Base-by-base conservation (phyloP, 129 eudicot genomes). In the Saposhnikovia divaricata region DNA sequence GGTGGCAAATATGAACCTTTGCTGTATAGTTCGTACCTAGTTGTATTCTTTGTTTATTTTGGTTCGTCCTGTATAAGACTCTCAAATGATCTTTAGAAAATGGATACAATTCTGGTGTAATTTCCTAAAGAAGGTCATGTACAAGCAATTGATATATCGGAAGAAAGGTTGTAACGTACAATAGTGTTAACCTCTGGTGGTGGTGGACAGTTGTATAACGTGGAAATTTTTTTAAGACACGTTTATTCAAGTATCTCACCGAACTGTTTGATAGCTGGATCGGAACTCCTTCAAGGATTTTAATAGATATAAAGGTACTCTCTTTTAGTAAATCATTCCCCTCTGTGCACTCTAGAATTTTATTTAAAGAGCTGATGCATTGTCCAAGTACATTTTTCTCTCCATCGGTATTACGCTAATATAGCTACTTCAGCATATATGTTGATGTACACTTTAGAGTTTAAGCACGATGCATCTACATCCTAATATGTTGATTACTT, bases 1-100 rank as follows among this genome's bases (percentile, higher is more conserved):
- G 98, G 98, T 94, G 95, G 90, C 97, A 94, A 13, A 90, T 94
- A 82, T 94, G 86, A 87, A 74, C 13, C 21, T 34, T 16, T 45
- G 28, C 25, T 75, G 21, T 65, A 21, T 43, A 44, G 15, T 12
- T 28, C 4, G 14, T 7, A 59, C 31, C 68, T 59, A n/a, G 68
- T n/a, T 61, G 69, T 8, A 31, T 28, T 25, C 34, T 61, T 78
- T 78, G 16, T 45, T 38, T 69, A 31, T 71, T 38, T 38, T 76
- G 44, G 19, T 48, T 42, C 23, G 27, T 0, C 45, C 65, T 46
- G 65, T 76, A 48, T 28, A 18, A 34, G 65, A 23, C 66, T 27
- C 39, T 21, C 5, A 16, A 55, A 76, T 61, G 15, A 19, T 75
- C 27, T 23, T 76, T 46, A 76, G 31, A 76, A 46, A 7, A 18